Percentiles rank a stretch among this genome's conserved stretches.
Conservation (phyloP, 2,329 filamentous ascomycete genomes). For the Corniculantispora saksenae region DNA sequence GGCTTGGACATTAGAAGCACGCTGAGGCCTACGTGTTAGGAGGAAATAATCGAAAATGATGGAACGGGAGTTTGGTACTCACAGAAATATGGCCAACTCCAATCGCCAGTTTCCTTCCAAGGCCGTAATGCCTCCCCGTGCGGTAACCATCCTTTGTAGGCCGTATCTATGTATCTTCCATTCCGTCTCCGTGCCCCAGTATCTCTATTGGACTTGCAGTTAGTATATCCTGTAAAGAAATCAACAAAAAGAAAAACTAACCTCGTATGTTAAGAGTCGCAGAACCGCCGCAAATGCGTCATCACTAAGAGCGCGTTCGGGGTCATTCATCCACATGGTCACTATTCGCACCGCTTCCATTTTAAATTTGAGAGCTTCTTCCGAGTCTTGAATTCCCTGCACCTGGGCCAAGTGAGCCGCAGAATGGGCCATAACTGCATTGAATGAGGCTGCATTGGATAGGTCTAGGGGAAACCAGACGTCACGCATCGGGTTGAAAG, state of each 20-base stretch:
- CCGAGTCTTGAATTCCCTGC: conserved; percentile 30
- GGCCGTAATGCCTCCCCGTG: background rate
- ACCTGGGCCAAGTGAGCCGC: conserved; percentile 39
- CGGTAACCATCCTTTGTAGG: background rate
- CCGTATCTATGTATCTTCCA: conserved; percentile 1
- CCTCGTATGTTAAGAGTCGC: conserved; percentile 13
- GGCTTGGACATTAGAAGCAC: background rate
- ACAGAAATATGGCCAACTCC: background rate
- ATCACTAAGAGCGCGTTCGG: conserved; percentile 32
- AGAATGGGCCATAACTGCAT: conserved; percentile 42
- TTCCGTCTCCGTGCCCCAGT: background rate
- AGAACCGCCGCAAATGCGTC: conserved; percentile 23
- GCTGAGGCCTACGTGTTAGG: background rate
- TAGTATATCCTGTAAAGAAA: background rate
- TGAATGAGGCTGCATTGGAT: conserved; percentile 43
- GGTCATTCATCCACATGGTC: conserved; percentile 33
- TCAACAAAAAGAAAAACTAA: background rate
- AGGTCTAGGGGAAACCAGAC: conserved; percentile 42
- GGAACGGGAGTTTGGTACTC: background rate
- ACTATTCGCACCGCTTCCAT: conserved; percentile 38
- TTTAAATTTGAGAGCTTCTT: conserved; percentile 34
- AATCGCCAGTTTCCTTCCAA: background rate
- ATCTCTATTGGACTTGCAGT: background rate
- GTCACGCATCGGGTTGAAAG: conserved; percentile 41
- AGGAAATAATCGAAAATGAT: background rate